phyloP scores from a whole-genome alignment of 2,329 filamentous ascomycete species.

The Ramularia collo-cygni region DNA sequence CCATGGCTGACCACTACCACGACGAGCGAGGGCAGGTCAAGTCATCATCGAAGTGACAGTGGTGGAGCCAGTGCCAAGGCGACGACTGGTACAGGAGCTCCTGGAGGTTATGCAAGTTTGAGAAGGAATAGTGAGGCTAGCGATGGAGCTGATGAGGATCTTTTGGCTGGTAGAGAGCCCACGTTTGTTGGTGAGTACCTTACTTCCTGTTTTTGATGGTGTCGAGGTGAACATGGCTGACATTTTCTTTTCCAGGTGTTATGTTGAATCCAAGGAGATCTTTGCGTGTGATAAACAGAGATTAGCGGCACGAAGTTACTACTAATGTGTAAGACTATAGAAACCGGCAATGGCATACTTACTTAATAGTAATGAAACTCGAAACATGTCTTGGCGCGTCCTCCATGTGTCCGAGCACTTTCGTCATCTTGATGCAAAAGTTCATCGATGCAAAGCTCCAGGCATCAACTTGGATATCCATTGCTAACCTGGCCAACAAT shows the following conservation, averaged over 20 bases:
- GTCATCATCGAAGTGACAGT: constrained; percentile 22
- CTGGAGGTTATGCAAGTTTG: constrained; percentile 21
- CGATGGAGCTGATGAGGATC: constrained; percentile 53
- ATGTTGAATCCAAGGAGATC: constrained; percentile 44
- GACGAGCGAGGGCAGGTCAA: constrained; percentile 31
- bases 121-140: constrained; percentile 40
- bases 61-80: constrained; percentile 17
- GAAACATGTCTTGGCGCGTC: too few species aligned
- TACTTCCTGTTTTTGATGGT: constrained; percentile 59
- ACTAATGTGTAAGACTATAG: too few species aligned
- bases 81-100: constrained; percentile 25
- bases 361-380: too few species aligned
- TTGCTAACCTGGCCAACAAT: too few species aligned
- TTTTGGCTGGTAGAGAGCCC: constrained; percentile 58
- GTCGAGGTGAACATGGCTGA: constrained; percentile 38
- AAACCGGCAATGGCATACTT: too few species aligned
- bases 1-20: constrained; percentile 21
- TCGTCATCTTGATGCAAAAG: too few species aligned
- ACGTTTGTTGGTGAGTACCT: constrained; percentile 55
- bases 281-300: constrained; percentile 33
- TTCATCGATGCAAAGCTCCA: too few species aligned
- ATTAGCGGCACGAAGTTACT: too few species aligned
- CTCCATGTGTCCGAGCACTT: too few species aligned
- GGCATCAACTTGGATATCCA: too few species aligned
- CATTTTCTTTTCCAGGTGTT: not conserved